phyloP scores from a whole-genome alignment of 225 moss, liverwort and hornwort genomes.

The Physcomitrium patens region DNA sequence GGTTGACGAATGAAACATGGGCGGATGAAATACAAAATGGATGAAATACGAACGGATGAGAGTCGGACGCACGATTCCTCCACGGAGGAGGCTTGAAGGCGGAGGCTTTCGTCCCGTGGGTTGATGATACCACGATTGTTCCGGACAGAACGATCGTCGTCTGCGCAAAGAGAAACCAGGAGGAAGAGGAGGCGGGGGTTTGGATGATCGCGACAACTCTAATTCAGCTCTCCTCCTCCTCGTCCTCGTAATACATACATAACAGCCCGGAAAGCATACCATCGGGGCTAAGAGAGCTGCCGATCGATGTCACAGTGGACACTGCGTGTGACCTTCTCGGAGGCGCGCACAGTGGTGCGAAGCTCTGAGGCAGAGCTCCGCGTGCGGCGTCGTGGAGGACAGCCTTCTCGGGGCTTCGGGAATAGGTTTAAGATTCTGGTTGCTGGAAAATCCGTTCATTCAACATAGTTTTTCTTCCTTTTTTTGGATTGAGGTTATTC shows the following conservation, averaged over 20 bases:
- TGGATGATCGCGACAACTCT: slow-evolving; percentile 24
- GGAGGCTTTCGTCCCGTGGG: background rate
- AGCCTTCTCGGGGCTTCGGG: background rate
- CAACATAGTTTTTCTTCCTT: background rate
- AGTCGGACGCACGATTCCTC: too few relatives aligned
- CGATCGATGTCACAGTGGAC: background rate
- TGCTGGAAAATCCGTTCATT: background rate
- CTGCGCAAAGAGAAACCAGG: background rate
- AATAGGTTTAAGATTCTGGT: background rate
- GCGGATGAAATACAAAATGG: too few relatives aligned
- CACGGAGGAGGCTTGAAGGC: too few relatives aligned
- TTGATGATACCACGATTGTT: background rate
- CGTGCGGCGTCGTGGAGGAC: background rate
- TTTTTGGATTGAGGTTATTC: background rate
- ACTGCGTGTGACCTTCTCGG: background rate
- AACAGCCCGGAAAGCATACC: background rate
- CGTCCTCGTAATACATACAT: too few relatives aligned
- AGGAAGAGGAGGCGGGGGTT: background rate
- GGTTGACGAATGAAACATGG: too few relatives aligned
- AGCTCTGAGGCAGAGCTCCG: background rate
- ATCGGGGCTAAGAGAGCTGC: background rate
- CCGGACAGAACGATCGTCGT: slow-evolving; percentile 24
- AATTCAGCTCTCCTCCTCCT: slow-evolving; percentile 16
- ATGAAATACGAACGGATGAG: too few relatives aligned
- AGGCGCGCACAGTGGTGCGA: background rate